phyloP scores from a whole-genome alignment of 106 monocot species.

The Platanthera guangdongensis region DNA sequence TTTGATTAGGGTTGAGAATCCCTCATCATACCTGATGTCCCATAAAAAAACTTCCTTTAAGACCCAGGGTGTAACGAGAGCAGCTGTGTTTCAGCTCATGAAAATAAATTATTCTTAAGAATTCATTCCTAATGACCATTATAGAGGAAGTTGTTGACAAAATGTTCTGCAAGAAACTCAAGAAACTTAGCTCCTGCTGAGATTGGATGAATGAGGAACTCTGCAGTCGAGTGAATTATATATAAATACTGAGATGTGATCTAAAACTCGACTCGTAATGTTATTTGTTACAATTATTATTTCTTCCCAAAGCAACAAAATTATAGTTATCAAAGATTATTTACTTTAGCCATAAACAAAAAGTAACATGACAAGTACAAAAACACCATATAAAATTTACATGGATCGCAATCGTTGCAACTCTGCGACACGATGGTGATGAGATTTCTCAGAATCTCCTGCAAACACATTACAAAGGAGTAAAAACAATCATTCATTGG shows the following conservation, averaged over 20 bases:
- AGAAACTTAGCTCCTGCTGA: neutral
- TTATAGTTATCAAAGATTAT: neutral
- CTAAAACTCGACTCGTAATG: neutral
- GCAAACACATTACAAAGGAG: neutral
- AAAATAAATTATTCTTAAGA: neutral
- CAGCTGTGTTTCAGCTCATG: neutral
- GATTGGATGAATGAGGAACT: neutral
- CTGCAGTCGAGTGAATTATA: neutral
- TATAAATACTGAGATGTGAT: neutral
- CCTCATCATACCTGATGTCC: neutral
- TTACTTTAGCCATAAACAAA: neutral
- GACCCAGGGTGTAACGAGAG: neutral
- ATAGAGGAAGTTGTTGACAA: neutral
- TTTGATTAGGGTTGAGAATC: neutral
- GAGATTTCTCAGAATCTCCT: slow-evolving; percentile 84
- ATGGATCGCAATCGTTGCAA: slow-evolving; percentile 92
- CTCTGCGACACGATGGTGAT: slow-evolving; percentile 88
- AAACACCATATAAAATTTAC: slow-evolving; percentile 22
- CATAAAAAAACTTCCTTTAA: neutral
- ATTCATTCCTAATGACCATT: neutral
- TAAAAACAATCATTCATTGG: neutral
- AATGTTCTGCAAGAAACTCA: neutral
- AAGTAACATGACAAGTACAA: neutral
- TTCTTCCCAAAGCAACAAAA: neutral
- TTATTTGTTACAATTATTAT: neutral